Conservation (phyloP, 768 basidiomycete species). For the Amanita molliuscula region DNA sequence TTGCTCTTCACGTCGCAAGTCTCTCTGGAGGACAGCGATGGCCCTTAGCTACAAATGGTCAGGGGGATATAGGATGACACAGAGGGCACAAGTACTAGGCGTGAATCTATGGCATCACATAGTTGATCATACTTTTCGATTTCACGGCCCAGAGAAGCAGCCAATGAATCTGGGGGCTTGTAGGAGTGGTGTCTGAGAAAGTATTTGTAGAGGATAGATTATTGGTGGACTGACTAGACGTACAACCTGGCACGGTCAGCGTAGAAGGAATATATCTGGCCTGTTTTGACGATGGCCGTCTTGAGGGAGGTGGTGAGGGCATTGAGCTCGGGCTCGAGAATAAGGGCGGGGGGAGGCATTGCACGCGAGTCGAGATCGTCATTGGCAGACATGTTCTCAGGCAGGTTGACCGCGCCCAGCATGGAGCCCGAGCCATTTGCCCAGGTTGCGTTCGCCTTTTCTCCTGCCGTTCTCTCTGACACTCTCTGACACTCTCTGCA, state of each 20-base stretch:
- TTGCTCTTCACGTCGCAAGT: constrained; percentile 51
- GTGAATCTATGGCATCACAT: constrained; percentile 68
- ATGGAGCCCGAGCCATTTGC: background rate
- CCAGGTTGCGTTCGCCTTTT: background rate
- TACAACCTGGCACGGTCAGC: constrained; percentile 57
- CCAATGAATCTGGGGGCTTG: constrained; percentile 55
- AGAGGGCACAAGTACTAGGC: constrained; percentile 37
- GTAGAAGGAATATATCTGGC: constrained; percentile 62
- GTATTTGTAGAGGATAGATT: background rate
- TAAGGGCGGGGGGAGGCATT: constrained; percentile 36
- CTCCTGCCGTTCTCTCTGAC: background rate
- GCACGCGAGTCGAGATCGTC: constrained; percentile 36
- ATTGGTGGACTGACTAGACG: constrained; percentile 13
- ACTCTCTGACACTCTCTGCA: constrained; percentile 16
- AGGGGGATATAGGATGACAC: background rate
- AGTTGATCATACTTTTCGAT: constrained; percentile 74
- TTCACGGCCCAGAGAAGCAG: constrained; percentile 57
- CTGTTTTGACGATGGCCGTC: constrained; percentile 63
- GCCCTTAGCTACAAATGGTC: constrained; percentile 48
- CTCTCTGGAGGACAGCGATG: constrained; percentile 62
- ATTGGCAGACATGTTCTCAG: constrained; percentile 8
- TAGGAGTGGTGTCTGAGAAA: constrained; percentile 31
- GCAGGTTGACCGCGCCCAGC: background rate
- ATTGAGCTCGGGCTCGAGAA: constrained; percentile 57
- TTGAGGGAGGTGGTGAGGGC: constrained; percentile 49